A percentile compares a stretch with the other conserved stretches of the same genome.
Evolutionary conservation across 805 yeast species (phyloP).

Genomic region (Ogataea pini): DNA sequence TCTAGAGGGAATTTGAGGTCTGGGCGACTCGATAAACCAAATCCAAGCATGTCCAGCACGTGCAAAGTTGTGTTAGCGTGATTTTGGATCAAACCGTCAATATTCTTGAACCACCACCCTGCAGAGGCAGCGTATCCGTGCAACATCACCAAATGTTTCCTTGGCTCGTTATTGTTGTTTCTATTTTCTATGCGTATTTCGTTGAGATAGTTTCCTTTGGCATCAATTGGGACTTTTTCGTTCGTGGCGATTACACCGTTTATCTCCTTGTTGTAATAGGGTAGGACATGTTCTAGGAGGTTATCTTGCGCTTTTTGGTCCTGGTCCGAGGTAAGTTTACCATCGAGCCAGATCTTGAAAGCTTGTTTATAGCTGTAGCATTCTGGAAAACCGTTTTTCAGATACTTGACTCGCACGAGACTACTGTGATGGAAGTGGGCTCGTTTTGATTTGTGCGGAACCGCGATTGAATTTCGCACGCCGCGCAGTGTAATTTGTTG

Average conservation of each 20-base stretch:
- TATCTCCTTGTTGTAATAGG: constrained; percentile 27
- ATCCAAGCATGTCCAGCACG: constrained; percentile 52
- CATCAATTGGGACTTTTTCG: constrained; percentile 10
- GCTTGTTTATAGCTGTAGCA: constrained; percentile 23
- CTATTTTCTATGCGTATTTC: constrained; percentile 30
- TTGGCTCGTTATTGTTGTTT: neutral
- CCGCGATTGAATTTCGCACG: neutral
- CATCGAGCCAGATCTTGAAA: constrained; percentile 28
- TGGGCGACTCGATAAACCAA: constrained; percentile 56
- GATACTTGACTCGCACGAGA: neutral
- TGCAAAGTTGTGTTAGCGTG: constrained; percentile 32
- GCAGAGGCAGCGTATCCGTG: constrained; percentile 61
- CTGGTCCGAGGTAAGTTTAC: constrained; percentile 17
- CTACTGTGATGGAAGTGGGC: constrained; percentile 7
- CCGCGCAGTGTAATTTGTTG: neutral
- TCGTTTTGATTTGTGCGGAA: neutral
- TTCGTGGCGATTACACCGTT: constrained; percentile 21
- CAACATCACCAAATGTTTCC: constrained; percentile 46
- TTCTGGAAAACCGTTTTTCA: constrained; percentile 20
- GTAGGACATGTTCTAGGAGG: constrained; percentile 24
- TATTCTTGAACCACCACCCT: constrained; percentile 58
- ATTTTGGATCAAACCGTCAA: constrained; percentile 42
- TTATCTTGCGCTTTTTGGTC: constrained; percentile 29
- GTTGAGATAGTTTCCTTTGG: constrained; percentile 22
- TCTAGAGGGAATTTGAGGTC: constrained; percentile 28